Base-by-base conservation (phyloP, 169 alveolate genomes). In the Plasmodium inui region DNA sequence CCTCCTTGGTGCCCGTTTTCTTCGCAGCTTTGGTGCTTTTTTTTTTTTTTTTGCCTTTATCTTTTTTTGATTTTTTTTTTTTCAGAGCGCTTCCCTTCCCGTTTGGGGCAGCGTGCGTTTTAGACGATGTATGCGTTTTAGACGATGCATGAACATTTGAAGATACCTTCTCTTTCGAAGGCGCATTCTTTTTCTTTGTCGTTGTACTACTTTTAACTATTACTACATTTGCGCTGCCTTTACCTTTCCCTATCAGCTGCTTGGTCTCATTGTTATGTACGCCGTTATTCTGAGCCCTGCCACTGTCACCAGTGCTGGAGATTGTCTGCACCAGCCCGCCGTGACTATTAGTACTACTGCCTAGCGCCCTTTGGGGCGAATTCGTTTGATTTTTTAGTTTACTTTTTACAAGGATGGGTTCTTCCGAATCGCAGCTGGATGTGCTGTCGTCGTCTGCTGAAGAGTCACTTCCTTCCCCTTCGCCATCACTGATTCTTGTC, bases 401-500 rank as follows among this genome's bases (percentile, higher is more conserved):
- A 88, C 89, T 78, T 88, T 39, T 78, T 26, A 78, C 76, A 55
- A 88, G 41, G 17, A 88, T 19, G 14, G 88, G 89, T 88, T 19
- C 83, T 19, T 88, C 94, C 53, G 94, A 88, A 76, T 88, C 94
- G n/a, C 26, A 55, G 37, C 88, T 80, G n/a, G 83, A 78, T 10
- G 41, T 76, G 61, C 83, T 76, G 5, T 19, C 30, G 0, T 34
- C 22, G 4, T 78, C 94, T n/a, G 30, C 30, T 22, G 74, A 88
- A 19, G 61, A 37, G 30, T 9, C 37, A 6, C 39, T 26, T 22
- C 46, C 84, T 19, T 78, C 50, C 14, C 34, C 34, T 39, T 22
- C 19, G 26, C 22, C 26, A 9, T 30, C 57, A 28, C 44, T 61
- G 19, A 17, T 12, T 32, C 28, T 61, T 83, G 67, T 83, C 72